phyloP scores from a whole-genome alignment of 306 rosid species.

The Pterocarpus macrocarpus region DNA sequence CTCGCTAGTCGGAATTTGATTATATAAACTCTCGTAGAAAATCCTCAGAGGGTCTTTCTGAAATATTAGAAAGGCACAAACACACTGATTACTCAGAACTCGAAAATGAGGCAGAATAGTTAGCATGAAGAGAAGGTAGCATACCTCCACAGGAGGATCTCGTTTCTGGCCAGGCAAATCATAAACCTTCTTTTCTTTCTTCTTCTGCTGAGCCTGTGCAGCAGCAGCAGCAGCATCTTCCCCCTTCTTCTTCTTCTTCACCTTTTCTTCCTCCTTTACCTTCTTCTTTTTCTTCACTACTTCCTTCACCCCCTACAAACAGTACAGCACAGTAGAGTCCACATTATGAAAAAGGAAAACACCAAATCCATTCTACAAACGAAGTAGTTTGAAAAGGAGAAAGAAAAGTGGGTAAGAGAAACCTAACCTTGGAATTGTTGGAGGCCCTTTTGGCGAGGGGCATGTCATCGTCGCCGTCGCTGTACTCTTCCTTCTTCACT shows the following conservation, averaged over 20 bases:
- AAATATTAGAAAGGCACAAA: conserved; percentile 38
- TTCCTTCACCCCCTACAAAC: conserved; percentile 53
- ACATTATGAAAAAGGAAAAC: conserved; percentile 7
- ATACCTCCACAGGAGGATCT: conserved; percentile 86
- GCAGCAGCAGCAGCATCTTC: conserved; percentile 3
- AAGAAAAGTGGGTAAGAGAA: background rate
- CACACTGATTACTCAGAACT: conserved; percentile 16
- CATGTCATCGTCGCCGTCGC: conserved; percentile 43
- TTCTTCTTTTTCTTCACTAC: conserved; percentile 52
- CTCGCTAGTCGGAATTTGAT: conserved; percentile 75
- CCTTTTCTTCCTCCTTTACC: conserved; percentile 47
- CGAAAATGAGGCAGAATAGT: background rate
- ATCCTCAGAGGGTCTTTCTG: conserved; percentile 87
- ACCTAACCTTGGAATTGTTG: conserved; percentile 58
- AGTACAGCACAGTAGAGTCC: background rate
- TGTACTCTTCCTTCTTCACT: conserved; percentile 54
- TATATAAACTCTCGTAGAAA: conserved; percentile 71
- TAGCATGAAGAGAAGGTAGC: background rate
- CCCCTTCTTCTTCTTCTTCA: conserved; percentile 36
- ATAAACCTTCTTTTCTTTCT: conserved; percentile 72
- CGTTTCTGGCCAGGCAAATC: conserved; percentile 94
- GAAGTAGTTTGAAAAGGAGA: background rate
- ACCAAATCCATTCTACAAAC: too few species aligned
- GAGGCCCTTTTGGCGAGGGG: conserved; percentile 47
- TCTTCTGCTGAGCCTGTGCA: conserved; percentile 42